phyloP scores from a whole-genome alignment of 805 yeast species.

The Myxozyma lipomycoides region DNA sequence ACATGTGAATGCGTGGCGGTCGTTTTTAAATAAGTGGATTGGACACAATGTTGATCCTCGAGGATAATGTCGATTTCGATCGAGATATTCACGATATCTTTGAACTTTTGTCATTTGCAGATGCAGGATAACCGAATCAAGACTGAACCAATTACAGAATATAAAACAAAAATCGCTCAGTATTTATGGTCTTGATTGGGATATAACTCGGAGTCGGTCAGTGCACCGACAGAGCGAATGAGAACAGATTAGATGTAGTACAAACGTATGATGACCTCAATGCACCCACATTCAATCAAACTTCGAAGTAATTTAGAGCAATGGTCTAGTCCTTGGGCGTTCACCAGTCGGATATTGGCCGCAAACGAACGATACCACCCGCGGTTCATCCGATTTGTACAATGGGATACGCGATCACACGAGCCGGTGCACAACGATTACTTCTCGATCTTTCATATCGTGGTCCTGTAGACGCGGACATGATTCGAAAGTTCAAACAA shows the following conservation, averaged over 20 bases:
- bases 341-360: conserved; percentile 6
- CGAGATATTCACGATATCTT: neutral
- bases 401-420: conserved; percentile 22
- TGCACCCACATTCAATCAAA: conserved; percentile 6
- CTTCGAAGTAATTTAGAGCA: neutral
- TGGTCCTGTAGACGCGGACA: conserved; percentile 17
- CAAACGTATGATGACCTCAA: conserved; percentile 11
- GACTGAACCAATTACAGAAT: conserved; percentile 1
- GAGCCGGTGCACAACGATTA: conserved; percentile 20
- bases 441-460: conserved; percentile 15
- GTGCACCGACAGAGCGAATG: neutral
- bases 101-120: conserved; percentile 4
- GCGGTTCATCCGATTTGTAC: conserved; percentile 18
- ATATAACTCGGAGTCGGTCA: conserved; percentile 4
- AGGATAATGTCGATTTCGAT: conserved; percentile 14
- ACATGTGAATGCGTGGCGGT: conserved; percentile 16
- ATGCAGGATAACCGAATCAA: conserved; percentile 4
- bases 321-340: conserved; percentile 5
- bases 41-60: conserved; percentile 14
- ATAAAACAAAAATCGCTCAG: conserved; percentile 8
- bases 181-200: conserved; percentile 21
- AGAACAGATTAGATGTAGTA: conserved; percentile 9
- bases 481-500: conserved; percentile 8
- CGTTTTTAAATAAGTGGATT: conserved; percentile 7
- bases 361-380: conserved; percentile 11